Base-by-base conservation (phyloP, 2,329 filamentous ascomycete genomes). In the Calonectria hongkongensis region DNA sequence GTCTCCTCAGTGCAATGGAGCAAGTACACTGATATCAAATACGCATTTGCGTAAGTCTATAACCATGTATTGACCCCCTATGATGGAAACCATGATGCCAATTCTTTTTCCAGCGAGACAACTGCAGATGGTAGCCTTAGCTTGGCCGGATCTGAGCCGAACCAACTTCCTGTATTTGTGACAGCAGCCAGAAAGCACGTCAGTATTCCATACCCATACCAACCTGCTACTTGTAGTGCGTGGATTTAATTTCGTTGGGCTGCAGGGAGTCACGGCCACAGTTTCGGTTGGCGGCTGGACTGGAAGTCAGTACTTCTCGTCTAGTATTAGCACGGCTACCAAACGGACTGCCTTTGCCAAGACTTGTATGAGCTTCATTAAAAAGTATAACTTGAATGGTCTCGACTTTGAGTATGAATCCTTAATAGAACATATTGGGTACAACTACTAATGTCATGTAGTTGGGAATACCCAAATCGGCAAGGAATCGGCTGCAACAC, bases 401-500 rank as follows among this genome's bases (percentile, higher is more conserved):
- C 28, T 78, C 0, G 76, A 78, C 15, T 76, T 78, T 54, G 76
- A 78, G 75, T 76, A 54, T 18, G 74, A 51, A 12, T 8, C n/a
- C 0, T 4, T 7, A 0, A 8, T 6, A 12, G 36, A 13, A 30
- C 16, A 4, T 1, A 2, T 2, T 13, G 2, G 2, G 30, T 27
- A 27, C 5, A 13, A 27, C 28, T 68, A 16, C 51, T 33, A 16
- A 41, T 10, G 2, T 3, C 33, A 10, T 13, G 18, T 30, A 76
- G 75, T 18, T 78, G 76, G 76, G 76, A 78, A 36, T 78, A 78
- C 16, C 76, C 76, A 5, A 78, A 78, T 45, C 50, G 73, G 0
- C 76, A 77, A 15, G 76, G 76, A 27, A 71, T 78, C 18, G 76
- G 76, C 7, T 78, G 76, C n/a, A 78, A 78, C 21, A 62, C n/a